Evolutionary conservation across 2,329 filamentous ascomycete genomes (phyloP), one percentile per base, ranked within the genome.

Genomic region (Colletotrichum incanum): DNA sequence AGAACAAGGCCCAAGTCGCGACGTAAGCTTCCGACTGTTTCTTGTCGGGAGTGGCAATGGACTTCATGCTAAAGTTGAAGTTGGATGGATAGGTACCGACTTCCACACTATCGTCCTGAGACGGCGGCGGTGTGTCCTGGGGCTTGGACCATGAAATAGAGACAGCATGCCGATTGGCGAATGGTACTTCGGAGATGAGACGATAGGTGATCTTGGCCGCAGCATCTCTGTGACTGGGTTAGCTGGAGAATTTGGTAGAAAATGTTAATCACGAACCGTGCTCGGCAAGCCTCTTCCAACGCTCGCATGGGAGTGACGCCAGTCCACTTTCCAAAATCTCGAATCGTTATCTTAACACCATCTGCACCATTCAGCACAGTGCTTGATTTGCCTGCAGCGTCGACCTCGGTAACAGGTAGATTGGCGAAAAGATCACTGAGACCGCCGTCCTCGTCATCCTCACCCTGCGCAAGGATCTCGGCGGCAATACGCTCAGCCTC

Each of bases 1-100:
- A 88, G 79, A 97, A 98, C 1, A 99, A 84, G 1, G 93, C 94
- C 16, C 90, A 87, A 0, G 95, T 97, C 7, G 95, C 93, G 52
- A 96, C 88, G 76, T 92, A 98, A 1, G 92, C 92, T 80, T 98
- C 95, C 7, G 96, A 97, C 79, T 99, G 95, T 74, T 92, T 91
- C 16, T 86, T 76, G 65, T 94, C 93, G 0, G 94, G 90, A 0
- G 94, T 93, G 14, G 94, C 93, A 54, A 97, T 82, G 0, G 88
- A 87, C 5, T 84, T 86, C 93, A 98, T 98, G 52, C 91, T 93
- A 75, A 96, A 91, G 14, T 85, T 89, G 31, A 92, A 90, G 43
- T 86, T 85, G 23, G 82, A 87, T 6, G 88, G 83, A 18, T 85
- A 84, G 14, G 84, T 80, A 31, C 81, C 79, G 16, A 85, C 79